These are phyloP conservation scores for Dalbergia cochinchinensis DNA, from an alignment of 306 rosid genomes.

Conservation along the genomic window DNA sequence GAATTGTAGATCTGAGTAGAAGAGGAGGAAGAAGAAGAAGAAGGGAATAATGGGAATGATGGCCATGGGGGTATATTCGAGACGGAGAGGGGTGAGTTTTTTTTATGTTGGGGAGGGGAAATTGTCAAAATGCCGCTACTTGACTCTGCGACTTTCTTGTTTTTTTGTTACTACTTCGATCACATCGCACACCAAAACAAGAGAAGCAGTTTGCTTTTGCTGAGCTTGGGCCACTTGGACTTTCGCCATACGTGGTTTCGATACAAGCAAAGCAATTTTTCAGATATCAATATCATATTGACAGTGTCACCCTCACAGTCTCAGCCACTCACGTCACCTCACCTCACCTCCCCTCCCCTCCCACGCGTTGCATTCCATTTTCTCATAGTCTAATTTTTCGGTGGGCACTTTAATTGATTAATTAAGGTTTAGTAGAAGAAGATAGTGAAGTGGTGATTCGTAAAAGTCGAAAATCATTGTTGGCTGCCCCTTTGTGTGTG, in stretches of 20 bases:
- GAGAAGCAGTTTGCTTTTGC: conserved; percentile 29
- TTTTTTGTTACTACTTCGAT: conserved; percentile 32
- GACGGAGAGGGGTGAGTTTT: neutral
- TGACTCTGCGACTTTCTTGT: conserved; percentile 30
- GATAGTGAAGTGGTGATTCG: neutral
- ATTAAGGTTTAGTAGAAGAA: neutral
- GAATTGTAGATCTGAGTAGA: conserved; percentile 54
- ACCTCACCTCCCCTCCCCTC: too few species aligned
- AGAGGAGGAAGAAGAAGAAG: neutral
- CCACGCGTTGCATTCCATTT: neutral
- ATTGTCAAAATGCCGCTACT: conserved; percentile 36
- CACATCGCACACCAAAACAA: conserved; percentile 43
- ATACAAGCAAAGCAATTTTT: conserved; percentile 6
- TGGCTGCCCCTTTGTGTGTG: too few species aligned
- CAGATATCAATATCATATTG: neutral
- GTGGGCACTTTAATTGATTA: neutral
- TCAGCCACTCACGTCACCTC: neutral
- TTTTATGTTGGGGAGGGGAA: neutral
- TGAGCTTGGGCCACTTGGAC: neutral
- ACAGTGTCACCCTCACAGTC: neutral
- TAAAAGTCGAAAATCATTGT: neutral
- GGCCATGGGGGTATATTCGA: conserved; percentile 42
- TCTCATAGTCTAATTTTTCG: neutral
- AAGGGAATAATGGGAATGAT: conserved; percentile 19
- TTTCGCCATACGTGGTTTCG: conserved; percentile 10